A percentile compares a stretch with the other conserved stretches of the same genome.
Conservation (phyloP, 106 monocot species). For the Dioscorea dumetorum region DNA sequence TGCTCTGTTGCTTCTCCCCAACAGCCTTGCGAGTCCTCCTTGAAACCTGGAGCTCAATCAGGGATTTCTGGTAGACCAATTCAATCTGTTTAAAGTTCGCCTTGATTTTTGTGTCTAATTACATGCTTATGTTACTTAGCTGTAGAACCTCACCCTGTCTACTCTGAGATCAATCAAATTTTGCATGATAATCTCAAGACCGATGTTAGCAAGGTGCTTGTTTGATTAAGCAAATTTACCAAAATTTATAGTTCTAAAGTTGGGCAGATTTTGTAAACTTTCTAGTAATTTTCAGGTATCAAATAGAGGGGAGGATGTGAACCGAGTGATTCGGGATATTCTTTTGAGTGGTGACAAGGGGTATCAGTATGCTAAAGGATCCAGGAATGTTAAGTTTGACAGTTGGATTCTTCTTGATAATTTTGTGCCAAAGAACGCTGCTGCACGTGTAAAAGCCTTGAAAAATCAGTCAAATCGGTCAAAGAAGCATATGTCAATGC, state of each 20-base stretch:
- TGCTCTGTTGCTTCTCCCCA: too few relatives aligned
- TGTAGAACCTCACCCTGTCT: constrained; percentile 38
- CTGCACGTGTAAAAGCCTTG: constrained; percentile 45
- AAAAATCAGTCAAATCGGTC: constrained; percentile 71
- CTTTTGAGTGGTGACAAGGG: constrained; percentile 67
- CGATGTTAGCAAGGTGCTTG: too few relatives aligned
- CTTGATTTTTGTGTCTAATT: too few relatives aligned
- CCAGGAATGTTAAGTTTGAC: constrained; percentile 49
- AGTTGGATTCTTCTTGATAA: constrained; percentile 74
- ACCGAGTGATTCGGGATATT: constrained; percentile 59
- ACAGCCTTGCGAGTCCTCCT: too few relatives aligned
- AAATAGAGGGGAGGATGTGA: constrained; percentile 32
- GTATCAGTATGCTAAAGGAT: constrained; percentile 40
- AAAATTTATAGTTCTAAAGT: too few relatives aligned
- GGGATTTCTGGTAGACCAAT: too few relatives aligned
- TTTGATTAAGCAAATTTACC: too few relatives aligned
- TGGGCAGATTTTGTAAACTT: too few relatives aligned
- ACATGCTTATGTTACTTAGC: constrained; percentile 1
- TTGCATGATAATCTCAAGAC: constrained; percentile 42
- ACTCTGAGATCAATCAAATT: constrained; percentile 32
- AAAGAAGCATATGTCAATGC: constrained; percentile 68
- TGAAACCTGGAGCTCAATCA: too few relatives aligned
- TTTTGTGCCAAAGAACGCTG: constrained; percentile 36
- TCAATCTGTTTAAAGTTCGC: too few relatives aligned
- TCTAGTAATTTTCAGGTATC: constrained; percentile 21